phyloP scores from a whole-genome alignment of 2,329 filamentous ascomycete genomes.

The Neofusicoccum ribis region DNA sequence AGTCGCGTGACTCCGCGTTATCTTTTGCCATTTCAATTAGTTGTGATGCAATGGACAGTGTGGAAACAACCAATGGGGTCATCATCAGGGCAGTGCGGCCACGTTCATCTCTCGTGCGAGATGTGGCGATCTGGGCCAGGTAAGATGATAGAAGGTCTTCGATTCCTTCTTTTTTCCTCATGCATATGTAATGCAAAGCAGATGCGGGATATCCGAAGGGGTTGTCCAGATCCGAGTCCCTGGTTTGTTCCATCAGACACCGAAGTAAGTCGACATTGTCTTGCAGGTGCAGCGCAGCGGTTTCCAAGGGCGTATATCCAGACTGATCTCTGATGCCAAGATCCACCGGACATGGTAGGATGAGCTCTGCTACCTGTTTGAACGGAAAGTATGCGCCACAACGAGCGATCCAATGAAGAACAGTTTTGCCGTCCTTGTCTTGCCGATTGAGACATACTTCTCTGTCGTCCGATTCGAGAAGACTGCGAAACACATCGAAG shows the following conservation, averaged over 20 bases:
- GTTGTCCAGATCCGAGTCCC: background rate
- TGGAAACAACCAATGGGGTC: background rate
- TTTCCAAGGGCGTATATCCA: background rate
- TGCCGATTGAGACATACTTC: background rate
- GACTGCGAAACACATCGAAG: background rate
- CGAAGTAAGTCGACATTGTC: background rate
- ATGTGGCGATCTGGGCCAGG: background rate
- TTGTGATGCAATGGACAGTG: background rate
- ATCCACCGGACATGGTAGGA: background rate
- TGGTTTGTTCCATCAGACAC: background rate
- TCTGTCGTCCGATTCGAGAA: background rate
- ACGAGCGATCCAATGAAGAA: background rate
- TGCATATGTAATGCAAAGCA: background rate
- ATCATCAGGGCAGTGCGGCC: background rate
- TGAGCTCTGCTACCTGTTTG: background rate
- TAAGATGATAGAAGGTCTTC: background rate
- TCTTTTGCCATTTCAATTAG: background rate
- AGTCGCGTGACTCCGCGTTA: background rate
- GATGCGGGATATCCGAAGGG: background rate
- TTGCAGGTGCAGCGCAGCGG: background rate
- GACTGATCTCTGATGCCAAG: background rate
- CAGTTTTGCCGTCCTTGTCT: background rate
- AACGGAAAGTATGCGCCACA: background rate
- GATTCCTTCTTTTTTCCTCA: background rate
- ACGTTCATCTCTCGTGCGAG: background rate